Evolutionary conservation across 306 rosid species (phyloP), one percentile per base, ranked within the genome.

Genomic region (barrel medic (Medicago truncatula)): DNA sequence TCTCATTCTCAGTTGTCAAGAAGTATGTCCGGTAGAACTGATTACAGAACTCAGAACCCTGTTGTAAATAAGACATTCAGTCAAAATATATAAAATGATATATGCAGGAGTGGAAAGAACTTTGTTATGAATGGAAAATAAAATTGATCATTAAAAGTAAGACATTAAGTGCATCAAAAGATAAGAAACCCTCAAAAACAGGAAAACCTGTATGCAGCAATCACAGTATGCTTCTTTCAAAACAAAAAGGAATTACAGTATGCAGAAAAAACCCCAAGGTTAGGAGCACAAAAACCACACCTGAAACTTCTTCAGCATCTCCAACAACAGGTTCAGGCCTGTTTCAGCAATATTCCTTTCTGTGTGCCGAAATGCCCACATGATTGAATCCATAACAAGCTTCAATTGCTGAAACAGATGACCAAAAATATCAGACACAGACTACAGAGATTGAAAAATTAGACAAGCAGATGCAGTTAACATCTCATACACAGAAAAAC

Each of bases 281-380:
- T 31, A 61, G 20, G 7, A 13, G 38, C 54, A 62, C 36, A 21
- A 43, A 68, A 40, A 56, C 8, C 82, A 57, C 73, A 90, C 98
- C 97, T 93, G 97, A 82, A 93, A 93, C 81, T 93, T 93, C 83
- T 89, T 93, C 78, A 93, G 82, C 95, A 93, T 87, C 78, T 93
- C 97, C 78, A 93, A 65, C 64, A 93, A 71, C 49, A 93, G 85
- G 80, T 89, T 93, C 46, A 93, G 79, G 78, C 98, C 97, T 67
- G 97, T 93, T 85, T 90, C 97, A 59, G 99, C 99, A 75, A 96
- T 96, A 75, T 96, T 96, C 65, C 99, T 92, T 83, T 96, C 98
- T 0, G 99, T 96, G 79, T 96, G 99, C 82, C 99, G 92, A 81
- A 96, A 90, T 7, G 98, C 99, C 99, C 99, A 90, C 76, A 89